These are phyloP conservation scores for Yamagishiella unicocca DNA, from an alignment of 139 green algal genomes.

Conservation along the genomic window DNA sequence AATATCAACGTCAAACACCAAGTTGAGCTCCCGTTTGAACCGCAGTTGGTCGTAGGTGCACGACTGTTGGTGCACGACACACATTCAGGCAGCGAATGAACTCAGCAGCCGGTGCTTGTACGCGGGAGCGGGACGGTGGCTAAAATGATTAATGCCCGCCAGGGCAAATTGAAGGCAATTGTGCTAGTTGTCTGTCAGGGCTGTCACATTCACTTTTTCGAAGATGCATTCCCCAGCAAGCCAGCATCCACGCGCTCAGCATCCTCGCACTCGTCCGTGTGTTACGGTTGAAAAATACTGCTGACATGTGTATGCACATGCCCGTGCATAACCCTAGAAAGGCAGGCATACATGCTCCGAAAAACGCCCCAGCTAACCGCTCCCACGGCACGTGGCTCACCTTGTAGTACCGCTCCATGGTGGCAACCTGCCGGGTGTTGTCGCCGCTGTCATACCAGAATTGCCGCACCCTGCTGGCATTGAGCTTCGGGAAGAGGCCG, in stretches of 20 bases:
- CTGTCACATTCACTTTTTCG: not conserved
- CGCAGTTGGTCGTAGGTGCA: constrained; percentile 10
- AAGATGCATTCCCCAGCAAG: not conserved
- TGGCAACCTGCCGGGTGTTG: not conserved
- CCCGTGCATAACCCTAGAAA: no score
- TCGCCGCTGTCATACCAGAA: constrained; percentile 11
- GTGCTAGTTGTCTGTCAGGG: not conserved
- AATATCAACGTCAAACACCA: not conserved
- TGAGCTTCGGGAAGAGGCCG: not conserved
- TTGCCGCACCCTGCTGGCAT: not conserved
- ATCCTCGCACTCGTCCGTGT: not conserved
- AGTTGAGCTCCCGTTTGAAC: not conserved
- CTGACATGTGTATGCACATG: not conserved
- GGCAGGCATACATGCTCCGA: no score
- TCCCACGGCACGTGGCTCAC: no score
- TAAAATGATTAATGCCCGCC: not conserved
- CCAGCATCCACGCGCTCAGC: not conserved
- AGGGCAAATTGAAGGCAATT: not conserved
- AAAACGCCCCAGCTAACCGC: no score
- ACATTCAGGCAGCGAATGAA: no score
- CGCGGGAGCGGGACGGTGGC: not conserved
- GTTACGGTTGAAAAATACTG: not conserved
- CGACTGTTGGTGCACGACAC: no score
- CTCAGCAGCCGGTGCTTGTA: no score
- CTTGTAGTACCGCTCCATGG: constrained; percentile 19